Evolutionary conservation across 192 early-diverging fungal genomes (phyloP), one percentile per base, ranked within the genome.

Genomic region (Linnemannia zychae): DNA sequence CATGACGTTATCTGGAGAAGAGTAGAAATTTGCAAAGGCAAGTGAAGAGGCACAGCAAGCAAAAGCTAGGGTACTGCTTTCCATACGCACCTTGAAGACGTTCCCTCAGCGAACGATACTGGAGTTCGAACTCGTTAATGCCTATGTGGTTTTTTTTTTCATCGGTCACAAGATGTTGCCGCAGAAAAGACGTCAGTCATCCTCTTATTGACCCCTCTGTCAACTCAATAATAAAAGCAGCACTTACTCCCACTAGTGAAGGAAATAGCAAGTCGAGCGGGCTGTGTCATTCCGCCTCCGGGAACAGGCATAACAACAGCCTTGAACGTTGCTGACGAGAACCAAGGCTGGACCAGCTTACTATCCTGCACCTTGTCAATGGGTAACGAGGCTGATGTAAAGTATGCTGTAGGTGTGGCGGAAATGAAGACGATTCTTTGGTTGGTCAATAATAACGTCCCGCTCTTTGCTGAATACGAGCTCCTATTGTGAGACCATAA

Each of bases 321-420:
- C 49, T 85, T 79, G 63, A 85, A 85, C 1, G 47, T 63, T 9
- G 83, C 36, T 2, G 83, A 37, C 4, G 83, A 85, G 78, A 85
- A 85, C 83, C 83, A 85, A 44, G 83, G 53, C 38, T 79, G 77
- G 34, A 49, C 52, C 24, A 85, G 74, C 28, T 85, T 79, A 37
- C 83, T 72, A 52, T 85, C 83, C 66, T 85, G 74, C 1, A 85
- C 72, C 48, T 79, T 85, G 68, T 60, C 72, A 49, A 85, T 76
- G 44, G 83, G 83, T 13, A 85, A 34, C 17, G 83, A 85, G 5
- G 83, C 83, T 46, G 83, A 67, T 9, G 67, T 44, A 47, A 85
- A 85, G 69, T 72, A 76, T 0, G 48, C 0, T 3, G 52, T 85
- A 6, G 83, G 83, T 1, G 48, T 63, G 31, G 72, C 68, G 20